Evolutionary conservation across 2,329 filamentous ascomycete species (phyloP).

Genomic region (Atkinsonella texensis): DNA sequence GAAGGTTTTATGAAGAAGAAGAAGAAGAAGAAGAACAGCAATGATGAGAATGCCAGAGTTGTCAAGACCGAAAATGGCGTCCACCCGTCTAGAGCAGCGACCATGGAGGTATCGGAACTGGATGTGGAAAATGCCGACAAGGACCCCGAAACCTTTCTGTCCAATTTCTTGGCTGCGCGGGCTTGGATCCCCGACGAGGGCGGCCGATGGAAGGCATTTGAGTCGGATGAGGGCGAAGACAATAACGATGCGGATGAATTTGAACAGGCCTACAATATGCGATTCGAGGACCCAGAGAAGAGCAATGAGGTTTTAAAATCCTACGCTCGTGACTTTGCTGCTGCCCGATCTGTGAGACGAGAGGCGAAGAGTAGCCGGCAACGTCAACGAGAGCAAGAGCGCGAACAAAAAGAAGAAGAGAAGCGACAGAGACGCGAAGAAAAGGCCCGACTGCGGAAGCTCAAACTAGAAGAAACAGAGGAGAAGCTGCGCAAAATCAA

Average conservation of each 20-base stretch:
- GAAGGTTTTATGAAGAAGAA: conserved; percentile 66
- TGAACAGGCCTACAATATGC: conserved; percentile 87
- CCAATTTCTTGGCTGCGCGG: conserved; percentile 84
- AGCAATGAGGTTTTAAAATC: conserved; percentile 80
- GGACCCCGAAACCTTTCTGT: conserved; percentile 85
- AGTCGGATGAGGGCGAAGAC: conserved; percentile 85
- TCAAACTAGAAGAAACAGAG: conserved; percentile 86
- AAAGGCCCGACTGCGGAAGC: conserved; percentile 67
- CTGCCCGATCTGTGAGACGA: conserved; percentile 71
- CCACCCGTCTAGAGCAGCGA: conserved; percentile 41
- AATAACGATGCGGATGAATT: conserved; percentile 74
- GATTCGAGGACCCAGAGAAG: conserved; percentile 84
- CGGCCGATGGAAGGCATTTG: conserved; percentile 65
- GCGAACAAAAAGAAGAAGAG: conserved; percentile 64
- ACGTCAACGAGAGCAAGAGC: conserved; percentile 66
- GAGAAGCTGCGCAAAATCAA: conserved; percentile 80
- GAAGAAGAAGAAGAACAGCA: conserved; percentile 6
- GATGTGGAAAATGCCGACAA: conserved; percentile 70
- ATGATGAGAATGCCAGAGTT: conserved; percentile 26
- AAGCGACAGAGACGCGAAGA: conserved; percentile 68
- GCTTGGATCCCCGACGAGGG: conserved; percentile 70
- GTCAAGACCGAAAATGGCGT: conserved; percentile 29
- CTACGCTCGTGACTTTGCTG: conserved; percentile 77
- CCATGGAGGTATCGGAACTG: conserved; percentile 38
- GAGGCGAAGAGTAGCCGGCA: conserved; percentile 70